Base-by-base conservation (phyloP, 2,329 filamentous ascomycete species). In the Beauveria sp. region DNA sequence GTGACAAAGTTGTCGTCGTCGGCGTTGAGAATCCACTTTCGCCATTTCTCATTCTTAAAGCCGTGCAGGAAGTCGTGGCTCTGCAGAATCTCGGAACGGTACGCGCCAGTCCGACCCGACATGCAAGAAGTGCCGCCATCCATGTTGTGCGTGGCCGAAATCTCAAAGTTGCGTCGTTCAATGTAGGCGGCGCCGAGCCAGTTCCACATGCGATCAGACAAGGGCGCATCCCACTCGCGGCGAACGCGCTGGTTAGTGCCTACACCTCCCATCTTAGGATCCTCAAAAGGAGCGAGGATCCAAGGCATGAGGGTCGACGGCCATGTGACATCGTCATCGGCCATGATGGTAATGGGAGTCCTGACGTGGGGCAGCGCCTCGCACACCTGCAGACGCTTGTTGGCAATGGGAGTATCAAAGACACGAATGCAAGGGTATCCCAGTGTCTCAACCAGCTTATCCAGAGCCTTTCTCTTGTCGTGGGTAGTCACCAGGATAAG, bases 1-100 rank as follows among this genome's bases (percentile, higher is more conserved):
- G 93, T 97, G 68, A 98, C 91, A 77, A 97, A 98, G 77, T 98
- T 98, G 80, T 98, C 93, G 74, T 98, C 93, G 74, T 98, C 93
- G 28, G 93, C 92, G 71, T 97, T 97, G 64, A 98, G 82, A 70
- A 93, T 93, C 76, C 89, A 96, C 69, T 88, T 86, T 54, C 88
- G 84, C 91, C 91, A 96, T 67, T 88, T 89, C 77, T 98, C 93
- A 60, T 93, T 91, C 67, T 90, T 93, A 79, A 98, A 97, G 51
- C 88, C 90, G 66, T 93, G 84, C 47, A 92, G 86, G 74, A 98
- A 98, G 58, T 89, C 86, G 63, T 89, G 86, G 72, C 93, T 91
- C 68, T 91, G 87, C 28, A 98, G 80, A 65, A 98, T 97, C 70
- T 89, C 86, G 10, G 91, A 91, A 53, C 91, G 88, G 77, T 98